Base-by-base conservation (phyloP, 495 filamentous ascomycete genomes). In the Penicillium cosmopolitanum region DNA sequence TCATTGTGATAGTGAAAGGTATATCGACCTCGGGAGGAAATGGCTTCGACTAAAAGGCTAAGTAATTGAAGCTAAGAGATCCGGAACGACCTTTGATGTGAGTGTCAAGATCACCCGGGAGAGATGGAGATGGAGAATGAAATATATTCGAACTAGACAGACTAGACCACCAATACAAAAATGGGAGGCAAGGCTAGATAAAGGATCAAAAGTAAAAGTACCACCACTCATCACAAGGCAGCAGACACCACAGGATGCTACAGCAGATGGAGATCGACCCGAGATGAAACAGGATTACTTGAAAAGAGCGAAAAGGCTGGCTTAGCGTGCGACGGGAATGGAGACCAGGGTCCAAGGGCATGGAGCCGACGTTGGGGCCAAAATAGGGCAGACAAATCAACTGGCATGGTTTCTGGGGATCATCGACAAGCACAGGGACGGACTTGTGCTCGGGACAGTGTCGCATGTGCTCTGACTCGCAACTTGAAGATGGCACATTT, bases 211-310 rank as follows among this genome's bases (percentile, higher is more conserved):
- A n/a, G 15, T 0, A 12, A 38, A n/a, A 38, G 36, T 1, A 47
- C 44, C 44, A 25, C 16, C 21, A 11, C 44, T 19, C 2, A n/a
- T 19, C 15, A 47, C 11, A 18, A 16, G 11, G 19, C 38, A 21
- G 7, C 25, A 38, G 34, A 38, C 3, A 57, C 33, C 9, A n/a
- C 34, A 33, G 8, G 11, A 25, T 50, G 38, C 15, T 6, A 18
- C 19, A 21, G 18, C 11, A 40, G 15, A 40, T 28, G 36, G 56
- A 52, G 56, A 58, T 58, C 56, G 25, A 43, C 48, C 21, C 11
- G 21, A 28, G 56, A 46, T 52, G 48, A 58, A 58, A 58, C 56
- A 44, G 1, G 42, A n/a, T 44, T 44, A 10, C 42, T 19, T 15
- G 12, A 44, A 44, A 44, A 18, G 4, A 44, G 42, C n/a, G 16